Base-by-base conservation (phyloP, 805 yeast species). In the Starmerella sp. region DNA sequence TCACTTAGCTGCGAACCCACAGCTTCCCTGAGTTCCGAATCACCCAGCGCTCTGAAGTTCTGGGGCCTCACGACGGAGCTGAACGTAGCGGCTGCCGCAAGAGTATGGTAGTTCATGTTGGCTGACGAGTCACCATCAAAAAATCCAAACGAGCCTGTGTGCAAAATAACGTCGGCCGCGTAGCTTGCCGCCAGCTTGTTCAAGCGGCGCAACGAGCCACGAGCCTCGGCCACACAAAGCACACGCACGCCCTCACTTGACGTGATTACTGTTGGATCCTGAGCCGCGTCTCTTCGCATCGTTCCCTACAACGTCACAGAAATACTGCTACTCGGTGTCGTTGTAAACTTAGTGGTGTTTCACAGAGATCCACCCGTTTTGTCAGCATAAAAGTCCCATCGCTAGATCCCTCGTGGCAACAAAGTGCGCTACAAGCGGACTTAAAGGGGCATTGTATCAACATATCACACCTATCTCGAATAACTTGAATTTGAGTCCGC, bases 141-240 rank as follows among this genome's bases (percentile, higher is more conserved):
- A 65, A 85, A 83, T 11, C 95, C 95, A 70, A 84, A 84, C 57
- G 81, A 82, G n/a, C 91, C 90, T 4, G 87, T 81, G 63, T 84
- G 89, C 13, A 84, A 72, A 31, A 84, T 75, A 28, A 77, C 61
- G 42, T 75, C 74, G 3, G 84, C 85, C 1, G 67, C 56, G 58
- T 76, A 72, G 48, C 68, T 64, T 6, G 55, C 57, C 0, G 82
- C 84, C 35, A 82, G 71, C 34, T 64, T 67, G 63, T 82, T 81
- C 56, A 81, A 62, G 11, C 70, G 66, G 1, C 78, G 68, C 29
- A 82, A 65, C 54, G 78, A 74, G 8, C 75, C 85, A 31, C 84
- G 71, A 13, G 78, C 70, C 57, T 81, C 84, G 0, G 84, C 82
- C 7, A 80, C 70, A 50, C 77, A 71, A 14, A 78, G 72, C 17